Conservation (phyloP, 1,139 yeast species). For the Protomyces lactucae-debilis region DNA sequence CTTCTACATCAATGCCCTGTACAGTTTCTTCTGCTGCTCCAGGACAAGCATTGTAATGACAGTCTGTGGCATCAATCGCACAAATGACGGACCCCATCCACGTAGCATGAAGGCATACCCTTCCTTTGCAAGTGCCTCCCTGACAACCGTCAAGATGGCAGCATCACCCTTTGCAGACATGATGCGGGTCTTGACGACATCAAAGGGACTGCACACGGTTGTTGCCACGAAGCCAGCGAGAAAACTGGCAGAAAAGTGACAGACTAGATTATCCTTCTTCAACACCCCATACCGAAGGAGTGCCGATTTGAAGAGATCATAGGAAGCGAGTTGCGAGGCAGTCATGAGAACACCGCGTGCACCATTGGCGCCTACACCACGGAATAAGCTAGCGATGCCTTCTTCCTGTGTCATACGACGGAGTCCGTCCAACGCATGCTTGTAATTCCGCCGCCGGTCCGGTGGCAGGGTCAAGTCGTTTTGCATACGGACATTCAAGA, state of each 20-base stretch:
- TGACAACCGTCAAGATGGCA: slow-evolving; percentile 49
- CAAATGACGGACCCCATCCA: slow-evolving; percentile 87
- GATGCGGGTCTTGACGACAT: slow-evolving; percentile 80
- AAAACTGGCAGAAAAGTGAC: slow-evolving; percentile 73
- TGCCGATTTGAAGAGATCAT: slow-evolving; percentile 65
- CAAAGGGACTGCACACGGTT: slow-evolving; percentile 87
- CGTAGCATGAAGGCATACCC: slow-evolving; percentile 39
- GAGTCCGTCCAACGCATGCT: slow-evolving; percentile 74
- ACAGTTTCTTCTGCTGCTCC: slow-evolving; percentile 25
- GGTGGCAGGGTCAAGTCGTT: slow-evolving; percentile 69
- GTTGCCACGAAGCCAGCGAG: slow-evolving; percentile 84
- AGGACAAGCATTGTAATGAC: slow-evolving; percentile 63
- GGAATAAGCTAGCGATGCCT: slow-evolving; percentile 55
- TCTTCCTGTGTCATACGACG: slow-evolving; percentile 58
- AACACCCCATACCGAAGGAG: slow-evolving; percentile 51
- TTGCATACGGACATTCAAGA: slow-evolving; percentile 83
- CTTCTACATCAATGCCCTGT: not conserved
- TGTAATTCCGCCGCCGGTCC: slow-evolving; percentile 65
- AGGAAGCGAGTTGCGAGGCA: slow-evolving; percentile 84
- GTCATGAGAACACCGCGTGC: slow-evolving; percentile 83
- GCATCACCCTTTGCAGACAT: slow-evolving; percentile 54
- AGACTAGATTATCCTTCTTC: slow-evolving; percentile 59
- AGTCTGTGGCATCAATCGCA: slow-evolving; percentile 84
- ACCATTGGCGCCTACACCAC: slow-evolving; percentile 75
- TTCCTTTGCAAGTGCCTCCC: slow-evolving; percentile 56